A percentile compares a stretch with the other conserved stretches of the same genome.
Conservation (phyloP, 164 flowering plant genomes). For the Platanus orientalis region DNA sequence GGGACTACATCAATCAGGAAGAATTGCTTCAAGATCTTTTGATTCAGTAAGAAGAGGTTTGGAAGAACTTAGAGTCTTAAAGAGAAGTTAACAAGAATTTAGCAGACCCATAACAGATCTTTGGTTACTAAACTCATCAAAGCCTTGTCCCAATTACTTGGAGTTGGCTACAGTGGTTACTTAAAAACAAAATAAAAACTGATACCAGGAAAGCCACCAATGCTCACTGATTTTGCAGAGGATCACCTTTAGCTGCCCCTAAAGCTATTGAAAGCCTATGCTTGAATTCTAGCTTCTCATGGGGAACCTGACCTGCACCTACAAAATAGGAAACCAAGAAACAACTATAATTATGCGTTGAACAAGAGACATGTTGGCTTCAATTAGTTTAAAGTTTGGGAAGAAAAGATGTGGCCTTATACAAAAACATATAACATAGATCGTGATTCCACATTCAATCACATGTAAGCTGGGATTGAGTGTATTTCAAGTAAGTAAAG, state of each 20-base stretch:
- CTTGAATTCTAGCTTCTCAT: constrained; percentile 81
- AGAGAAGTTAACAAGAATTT: constrained; percentile 12
- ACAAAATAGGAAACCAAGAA: constrained; percentile 16
- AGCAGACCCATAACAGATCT: constrained; percentile 15
- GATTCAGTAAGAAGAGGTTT: not conserved
- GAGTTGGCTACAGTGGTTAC: no score
- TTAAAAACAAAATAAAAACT: constrained; percentile 30
- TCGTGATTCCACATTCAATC: not conserved
- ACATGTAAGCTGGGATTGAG: not conserved
- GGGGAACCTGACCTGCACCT: constrained; percentile 58
- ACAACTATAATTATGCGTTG: constrained; percentile 1
- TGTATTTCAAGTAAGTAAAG: not conserved
- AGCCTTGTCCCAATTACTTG: no score
- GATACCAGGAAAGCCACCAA: constrained; percentile 67
- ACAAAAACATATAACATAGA: not conserved
- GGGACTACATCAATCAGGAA: constrained; percentile 8
- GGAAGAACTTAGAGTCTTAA: not conserved
- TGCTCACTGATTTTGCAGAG: constrained; percentile 85
- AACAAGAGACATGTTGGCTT: no score
- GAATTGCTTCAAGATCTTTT: constrained; percentile 7
- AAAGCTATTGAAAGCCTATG: constrained; percentile 71
- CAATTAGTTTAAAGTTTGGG: no score
- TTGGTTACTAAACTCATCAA: constrained; percentile 17
- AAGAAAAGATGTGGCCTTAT: not conserved
- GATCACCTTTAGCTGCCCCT: constrained; percentile 99